Evolutionary conservation across 1,284 basidiomycete genomes (phyloP).

Genomic region (Moesziomyces antarcticus): DNA sequence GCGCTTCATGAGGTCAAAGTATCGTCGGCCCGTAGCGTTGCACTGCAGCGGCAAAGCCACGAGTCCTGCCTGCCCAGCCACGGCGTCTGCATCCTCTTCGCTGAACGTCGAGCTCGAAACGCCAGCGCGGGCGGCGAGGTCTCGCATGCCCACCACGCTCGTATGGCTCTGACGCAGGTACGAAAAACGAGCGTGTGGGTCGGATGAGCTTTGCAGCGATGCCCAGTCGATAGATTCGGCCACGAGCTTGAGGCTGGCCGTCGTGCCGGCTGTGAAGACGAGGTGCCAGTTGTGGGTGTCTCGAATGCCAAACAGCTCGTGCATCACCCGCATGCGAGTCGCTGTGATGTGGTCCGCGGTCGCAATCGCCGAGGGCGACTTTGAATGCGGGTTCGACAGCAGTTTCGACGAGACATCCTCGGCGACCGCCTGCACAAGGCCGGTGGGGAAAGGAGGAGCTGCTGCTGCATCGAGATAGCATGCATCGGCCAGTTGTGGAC

Average conservation of each 20-base stretch:
- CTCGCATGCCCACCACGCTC: slow-evolving; percentile 50
- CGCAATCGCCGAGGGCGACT: slow-evolving; percentile 51
- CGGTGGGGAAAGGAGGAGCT: slow-evolving; percentile 59
- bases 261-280: slow-evolving; percentile 54
- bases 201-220: not conserved
- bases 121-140: slow-evolving; percentile 26
- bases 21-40: slow-evolving; percentile 55
- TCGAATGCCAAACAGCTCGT: slow-evolving; percentile 59
- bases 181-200: slow-evolving; percentile 12
- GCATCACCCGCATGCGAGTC: slow-evolving; percentile 53
- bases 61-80: slow-evolving; percentile 7
- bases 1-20: slow-evolving; percentile 17
- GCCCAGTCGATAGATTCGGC: slow-evolving; percentile 50
- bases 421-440: slow-evolving; percentile 41
- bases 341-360: slow-evolving; percentile 53
- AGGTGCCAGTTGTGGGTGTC: slow-evolving; percentile 47
- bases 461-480: slow-evolving; percentile 66
- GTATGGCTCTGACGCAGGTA: slow-evolving; percentile 50
- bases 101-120: slow-evolving; percentile 5
- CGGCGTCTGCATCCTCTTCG: not conserved
- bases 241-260: slow-evolving; percentile 49
- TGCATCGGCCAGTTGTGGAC: slow-evolving; percentile 33
- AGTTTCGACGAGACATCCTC: slow-evolving; percentile 46
- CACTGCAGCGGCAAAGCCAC: slow-evolving; percentile 54
- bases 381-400: slow-evolving; percentile 66